Percentiles rank a stretch among this genome's conserved stretches.
Evolutionary conservation across 768 basidiomycete species (phyloP).

Genomic region (Naganishia onofrii): DNA sequence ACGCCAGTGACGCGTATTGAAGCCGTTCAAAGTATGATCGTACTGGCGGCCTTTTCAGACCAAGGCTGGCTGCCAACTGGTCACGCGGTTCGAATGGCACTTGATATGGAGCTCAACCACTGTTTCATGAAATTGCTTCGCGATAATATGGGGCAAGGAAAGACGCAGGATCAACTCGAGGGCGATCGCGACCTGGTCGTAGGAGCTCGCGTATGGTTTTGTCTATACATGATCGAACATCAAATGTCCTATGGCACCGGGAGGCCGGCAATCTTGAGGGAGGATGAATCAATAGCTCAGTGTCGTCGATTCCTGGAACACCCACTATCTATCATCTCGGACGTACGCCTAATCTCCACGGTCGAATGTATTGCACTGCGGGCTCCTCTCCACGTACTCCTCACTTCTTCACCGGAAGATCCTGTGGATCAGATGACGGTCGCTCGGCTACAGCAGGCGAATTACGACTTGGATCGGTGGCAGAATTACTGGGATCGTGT

Average conservation of each 20-base stretch:
- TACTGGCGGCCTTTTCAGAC: constrained; percentile 91
- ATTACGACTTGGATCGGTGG: constrained; percentile 76
- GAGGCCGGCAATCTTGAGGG: constrained; percentile 84
- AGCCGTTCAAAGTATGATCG: constrained; percentile 89
- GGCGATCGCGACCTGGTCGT: constrained; percentile 76
- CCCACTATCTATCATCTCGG: constrained; percentile 84
- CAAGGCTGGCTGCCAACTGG: constrained; percentile 91
- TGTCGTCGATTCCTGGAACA: constrained; percentile 78
- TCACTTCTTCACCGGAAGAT: constrained; percentile 69
- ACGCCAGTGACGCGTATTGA: constrained; percentile 78
- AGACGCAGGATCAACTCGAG: constrained; percentile 58
- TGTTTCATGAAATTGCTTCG: constrained; percentile 80
- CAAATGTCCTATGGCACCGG: constrained; percentile 96
- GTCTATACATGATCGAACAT: constrained; percentile 87
- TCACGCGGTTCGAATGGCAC: constrained; percentile 94
- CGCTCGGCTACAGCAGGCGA: constrained; percentile 67
- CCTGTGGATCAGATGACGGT: constrained; percentile 74
- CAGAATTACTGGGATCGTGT: constrained; percentile 54
- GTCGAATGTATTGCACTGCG: constrained; percentile 88
- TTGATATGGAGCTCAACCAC: constrained; percentile 88
- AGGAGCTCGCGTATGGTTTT: constrained; percentile 85
- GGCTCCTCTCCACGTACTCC: constrained; percentile 76
- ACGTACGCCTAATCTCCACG: constrained; percentile 90
- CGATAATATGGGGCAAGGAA: constrained; percentile 68
- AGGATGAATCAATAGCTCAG: constrained; percentile 83